Base-by-base conservation (phyloP, 768 basidiomycete genomes). In the Mycena venus region DNA sequence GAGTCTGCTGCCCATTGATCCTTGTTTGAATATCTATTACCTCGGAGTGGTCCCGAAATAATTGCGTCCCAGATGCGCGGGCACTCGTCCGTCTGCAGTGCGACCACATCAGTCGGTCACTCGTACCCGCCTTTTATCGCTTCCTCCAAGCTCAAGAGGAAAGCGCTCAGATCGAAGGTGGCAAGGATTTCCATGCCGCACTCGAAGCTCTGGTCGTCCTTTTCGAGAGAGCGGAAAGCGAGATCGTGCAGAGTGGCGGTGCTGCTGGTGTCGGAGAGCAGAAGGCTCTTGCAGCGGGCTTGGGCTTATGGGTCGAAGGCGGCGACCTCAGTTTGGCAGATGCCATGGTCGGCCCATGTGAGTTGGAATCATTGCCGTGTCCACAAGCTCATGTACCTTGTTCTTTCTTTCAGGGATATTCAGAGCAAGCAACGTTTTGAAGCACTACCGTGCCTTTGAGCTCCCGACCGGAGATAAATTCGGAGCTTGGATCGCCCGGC, bases 101-200 rank as follows among this genome's bases (percentile, higher is more conserved):
- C 14, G 94, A 95, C 81, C 90, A 92, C 77, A 85, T 93, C 81
- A 91, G 88, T 69, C 91, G 93, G 4, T 79, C 83, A 10, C 79
- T 95, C 47, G 87, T 95, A 4, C 93, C 94, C 9, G 87, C 92
- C 0, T 95, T 95, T 82, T 94, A 94, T 78, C 90, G 93, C 32
- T 94, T 87, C 77, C 86, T 95, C 32, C 93, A 95, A 83, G 91
- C 93, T 0, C 94, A 93, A 81, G 90, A 90, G 9, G 65, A 79
- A 11, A 82, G 81, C 4, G 85, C 89, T 1, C 93, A 94, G 79
- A 86, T 88, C 56, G 82, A 86, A 23, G 80, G 78, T 3, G 90
- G 86, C 2, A 88, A 86, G 66, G 93, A 93, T 23, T 92, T 93
- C 72, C 83, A 84, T 42, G 81, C 82, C 0, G 86, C 90, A 1